Evolutionary conservation across 1,139 yeast genomes (phyloP).

Genomic region (Pichia sp.): DNA sequence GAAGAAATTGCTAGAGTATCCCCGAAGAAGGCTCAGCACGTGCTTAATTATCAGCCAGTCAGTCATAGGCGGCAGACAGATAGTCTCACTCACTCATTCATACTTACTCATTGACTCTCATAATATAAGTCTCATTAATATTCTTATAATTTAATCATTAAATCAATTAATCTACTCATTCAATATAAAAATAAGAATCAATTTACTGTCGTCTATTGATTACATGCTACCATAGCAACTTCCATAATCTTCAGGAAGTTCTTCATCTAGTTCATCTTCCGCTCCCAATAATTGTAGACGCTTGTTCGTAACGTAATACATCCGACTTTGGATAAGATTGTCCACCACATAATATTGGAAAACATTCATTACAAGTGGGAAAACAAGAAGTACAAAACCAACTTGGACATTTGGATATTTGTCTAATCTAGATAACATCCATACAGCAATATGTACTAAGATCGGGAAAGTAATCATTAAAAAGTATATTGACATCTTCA

Average conservation of each 20-base stretch:
- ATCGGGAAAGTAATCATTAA: slow-evolving; percentile 55
- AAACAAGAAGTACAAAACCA: slow-evolving; percentile 76
- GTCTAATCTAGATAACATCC: slow-evolving; percentile 69
- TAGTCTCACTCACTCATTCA: too few species aligned
- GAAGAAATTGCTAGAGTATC: too few species aligned
- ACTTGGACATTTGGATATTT: slow-evolving; percentile 78
- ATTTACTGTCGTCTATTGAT: not conserved
- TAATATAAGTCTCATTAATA: too few species aligned
- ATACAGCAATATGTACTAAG: slow-evolving; percentile 51
- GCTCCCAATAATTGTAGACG: not conserved
- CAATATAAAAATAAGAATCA: too few species aligned
- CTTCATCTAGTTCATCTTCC: slow-evolving; percentile 2
- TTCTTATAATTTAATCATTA: too few species aligned
- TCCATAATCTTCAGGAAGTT: slow-evolving; percentile 2
- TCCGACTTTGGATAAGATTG: slow-evolving; percentile 68
- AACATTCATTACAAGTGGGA: slow-evolving; percentile 75
- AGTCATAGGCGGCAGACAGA: too few species aligned
- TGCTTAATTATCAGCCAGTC: too few species aligned
- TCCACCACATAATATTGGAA: slow-evolving; percentile 84
- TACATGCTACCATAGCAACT: not conserved
- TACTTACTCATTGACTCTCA: too few species aligned
- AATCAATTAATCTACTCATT: too few species aligned
- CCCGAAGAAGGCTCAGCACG: too few species aligned
- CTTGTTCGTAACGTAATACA: slow-evolving; percentile 24
- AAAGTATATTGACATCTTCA: slow-evolving; percentile 50